Conservation (phyloP, 441 rosid genomes). For the Isatis lusitanica region DNA sequence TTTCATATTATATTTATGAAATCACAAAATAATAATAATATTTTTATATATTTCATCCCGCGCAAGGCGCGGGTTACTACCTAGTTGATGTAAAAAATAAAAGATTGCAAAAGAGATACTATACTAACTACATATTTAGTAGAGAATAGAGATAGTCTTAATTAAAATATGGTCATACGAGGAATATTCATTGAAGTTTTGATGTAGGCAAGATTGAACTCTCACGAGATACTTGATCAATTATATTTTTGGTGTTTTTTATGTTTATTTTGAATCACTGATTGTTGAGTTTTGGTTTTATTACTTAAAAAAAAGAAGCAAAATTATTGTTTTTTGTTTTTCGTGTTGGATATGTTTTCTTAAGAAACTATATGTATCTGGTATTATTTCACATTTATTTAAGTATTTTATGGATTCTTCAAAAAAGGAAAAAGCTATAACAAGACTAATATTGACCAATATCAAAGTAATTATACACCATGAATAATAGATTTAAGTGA, state of each 20-base stretch:
- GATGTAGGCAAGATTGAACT: slow-evolving; percentile 14
- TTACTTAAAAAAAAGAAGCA: neutral
- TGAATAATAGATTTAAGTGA: too few relatives aligned
- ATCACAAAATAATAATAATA: too few relatives aligned
- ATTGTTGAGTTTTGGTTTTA: neutral
- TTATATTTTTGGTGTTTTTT: slow-evolving; percentile 2
- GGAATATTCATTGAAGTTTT: slow-evolving; percentile 10
- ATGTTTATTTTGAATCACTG: slow-evolving; percentile 7
- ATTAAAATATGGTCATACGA: too few relatives aligned
- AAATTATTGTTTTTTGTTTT: neutral
- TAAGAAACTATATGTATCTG: neutral
- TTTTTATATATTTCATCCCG: too few relatives aligned
- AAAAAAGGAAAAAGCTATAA: neutral
- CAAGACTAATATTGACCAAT: too few relatives aligned
- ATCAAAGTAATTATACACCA: too few relatives aligned
- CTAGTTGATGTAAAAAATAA: too few relatives aligned
- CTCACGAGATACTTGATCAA: slow-evolving; percentile 1
- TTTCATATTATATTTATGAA: too few relatives aligned
- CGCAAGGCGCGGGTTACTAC: too few relatives aligned
- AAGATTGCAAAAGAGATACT: too few relatives aligned
- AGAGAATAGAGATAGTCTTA: too few relatives aligned
- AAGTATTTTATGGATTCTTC: neutral
- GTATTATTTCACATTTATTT: neutral
- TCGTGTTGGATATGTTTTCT: neutral
- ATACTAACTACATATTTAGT: too few relatives aligned